Evolutionary conservation across 78 protist species (phyloP), one percentile per base, ranked within the genome.

Genomic region (Protostelium mycophagum): DNA sequence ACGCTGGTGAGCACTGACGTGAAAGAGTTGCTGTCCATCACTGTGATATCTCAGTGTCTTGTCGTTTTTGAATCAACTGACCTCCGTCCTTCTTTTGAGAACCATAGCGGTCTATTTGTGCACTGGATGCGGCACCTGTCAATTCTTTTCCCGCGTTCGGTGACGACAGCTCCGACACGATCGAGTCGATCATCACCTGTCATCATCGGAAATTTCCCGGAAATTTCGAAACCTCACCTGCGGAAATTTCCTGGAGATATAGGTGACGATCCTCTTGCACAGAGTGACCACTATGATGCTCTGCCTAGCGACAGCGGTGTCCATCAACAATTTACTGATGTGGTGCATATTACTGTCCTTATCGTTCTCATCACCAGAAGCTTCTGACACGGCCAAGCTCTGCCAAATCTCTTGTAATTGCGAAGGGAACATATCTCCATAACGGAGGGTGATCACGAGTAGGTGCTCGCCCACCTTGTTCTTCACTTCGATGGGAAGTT

Each of bases 121-220:
- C 5, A 51, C 73, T 16, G 73, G 5, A 25, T 16, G 73, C 16
- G 73, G 5, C 16, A 0, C 90, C 91, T 34, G 84, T 86, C 25
- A 89, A 38, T 38, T 29, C 85, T 29, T 87, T 86, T 1, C 86
- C 86, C 1, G 94, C 89, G 35, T 83, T 51, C 28, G 91, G 89
- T 0, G 91, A 88, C 0, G 90, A 38, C 31, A 92, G 29, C 28
- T 92, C 91, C 36, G 83, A 31, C 31, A 92, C 94, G 73, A 92
- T 37, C 37, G 90, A 89, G 87, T 92, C 90, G 34, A 92, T 86
- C 23, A 92, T 35, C 83, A 86, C 90, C 38, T 92, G 94, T 34
- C 16, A 25, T 51, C 73, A 16, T 51, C 73, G 16, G 73, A 5
- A 16, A 51, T 51, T 51, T 16, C 73, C 5, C 73, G 73, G 73